phyloP scores from a whole-genome alignment of 768 basidiomycete species.

The Russula sp. region DNA sequence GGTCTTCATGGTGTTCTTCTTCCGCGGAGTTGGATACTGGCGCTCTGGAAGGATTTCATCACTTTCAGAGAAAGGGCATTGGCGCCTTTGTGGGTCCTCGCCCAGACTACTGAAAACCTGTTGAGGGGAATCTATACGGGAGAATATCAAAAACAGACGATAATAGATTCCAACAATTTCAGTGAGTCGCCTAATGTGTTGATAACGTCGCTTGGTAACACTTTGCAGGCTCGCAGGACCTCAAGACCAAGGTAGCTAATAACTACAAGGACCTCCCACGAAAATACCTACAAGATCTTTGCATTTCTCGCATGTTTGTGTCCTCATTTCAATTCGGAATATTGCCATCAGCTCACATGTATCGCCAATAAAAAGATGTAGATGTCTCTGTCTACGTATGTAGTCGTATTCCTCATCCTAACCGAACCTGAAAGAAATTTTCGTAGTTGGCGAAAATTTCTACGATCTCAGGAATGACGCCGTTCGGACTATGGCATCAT shows the following conservation, averaged over 20 bases:
- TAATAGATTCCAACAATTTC: background rate
- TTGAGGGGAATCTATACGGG: constrained; percentile 11
- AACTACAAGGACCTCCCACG: background rate
- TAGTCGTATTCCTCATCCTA: background rate
- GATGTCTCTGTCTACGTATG: constrained; percentile 12
- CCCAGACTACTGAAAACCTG: background rate
- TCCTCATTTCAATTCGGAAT: background rate
- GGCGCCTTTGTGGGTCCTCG: background rate
- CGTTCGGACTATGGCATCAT: background rate
- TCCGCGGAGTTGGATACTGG: constrained; percentile 46
- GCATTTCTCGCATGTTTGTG: constrained; percentile 9
- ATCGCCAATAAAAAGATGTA: background rate
- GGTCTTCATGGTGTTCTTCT: constrained; percentile 42
- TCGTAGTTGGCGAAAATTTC: constrained; percentile 9
- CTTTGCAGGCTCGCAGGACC: background rate
- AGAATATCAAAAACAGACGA: constrained; percentile 1
- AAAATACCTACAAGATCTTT: constrained; percentile 4
- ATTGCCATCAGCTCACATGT: background rate
- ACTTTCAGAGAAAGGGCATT: background rate
- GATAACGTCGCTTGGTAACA: background rate
- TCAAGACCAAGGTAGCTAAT: background rate
- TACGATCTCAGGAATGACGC: background rate
- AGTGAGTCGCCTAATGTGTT: background rate
- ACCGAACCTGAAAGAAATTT: background rate
- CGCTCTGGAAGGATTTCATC: constrained; percentile 16